phyloP scores from a whole-genome alignment of 148 eudicot species.

The Camellia sinensis region DNA sequence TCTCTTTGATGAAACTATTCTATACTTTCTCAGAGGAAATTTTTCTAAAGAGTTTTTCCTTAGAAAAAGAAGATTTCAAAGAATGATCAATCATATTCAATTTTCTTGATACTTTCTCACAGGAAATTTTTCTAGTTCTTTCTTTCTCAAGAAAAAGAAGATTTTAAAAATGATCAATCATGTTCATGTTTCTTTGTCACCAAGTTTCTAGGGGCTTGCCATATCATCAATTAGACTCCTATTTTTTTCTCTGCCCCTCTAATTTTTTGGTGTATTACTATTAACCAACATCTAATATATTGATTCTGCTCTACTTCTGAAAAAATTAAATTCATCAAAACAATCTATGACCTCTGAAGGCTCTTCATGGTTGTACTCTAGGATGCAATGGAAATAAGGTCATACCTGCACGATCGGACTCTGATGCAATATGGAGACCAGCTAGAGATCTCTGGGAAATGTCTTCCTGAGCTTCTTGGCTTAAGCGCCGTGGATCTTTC shows the following conservation, averaged over 20 bases:
- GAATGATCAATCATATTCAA: background rate
- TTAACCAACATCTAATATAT: background rate
- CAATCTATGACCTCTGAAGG: background rate
- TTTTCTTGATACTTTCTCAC: background rate
- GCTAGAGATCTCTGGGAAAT: conserved; percentile 40
- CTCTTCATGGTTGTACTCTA: conserved; percentile 1
- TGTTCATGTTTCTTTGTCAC: background rate
- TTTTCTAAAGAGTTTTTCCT: background rate
- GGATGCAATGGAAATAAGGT: conserved; percentile 53
- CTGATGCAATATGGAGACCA: conserved; percentile 44
- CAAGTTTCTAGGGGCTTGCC: background rate
- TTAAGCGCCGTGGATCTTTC: conserved; percentile 30
- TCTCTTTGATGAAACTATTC: background rate
- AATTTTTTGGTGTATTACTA: background rate
- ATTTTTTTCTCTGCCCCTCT: background rate
- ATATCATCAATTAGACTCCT: background rate
- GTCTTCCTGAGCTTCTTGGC: conserved; percentile 37
- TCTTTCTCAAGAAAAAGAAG: too few relatives aligned
- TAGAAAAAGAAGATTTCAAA: background rate
- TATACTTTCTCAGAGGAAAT: background rate
- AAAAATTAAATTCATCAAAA: background rate
- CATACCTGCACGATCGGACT: conserved; percentile 49
- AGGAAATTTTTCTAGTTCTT: too few relatives aligned
- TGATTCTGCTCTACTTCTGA: background rate
- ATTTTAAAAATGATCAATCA: too few relatives aligned